Conservation (phyloP, 805 yeast species). For the Cyberlindnera nakhonratchasimensis region DNA sequence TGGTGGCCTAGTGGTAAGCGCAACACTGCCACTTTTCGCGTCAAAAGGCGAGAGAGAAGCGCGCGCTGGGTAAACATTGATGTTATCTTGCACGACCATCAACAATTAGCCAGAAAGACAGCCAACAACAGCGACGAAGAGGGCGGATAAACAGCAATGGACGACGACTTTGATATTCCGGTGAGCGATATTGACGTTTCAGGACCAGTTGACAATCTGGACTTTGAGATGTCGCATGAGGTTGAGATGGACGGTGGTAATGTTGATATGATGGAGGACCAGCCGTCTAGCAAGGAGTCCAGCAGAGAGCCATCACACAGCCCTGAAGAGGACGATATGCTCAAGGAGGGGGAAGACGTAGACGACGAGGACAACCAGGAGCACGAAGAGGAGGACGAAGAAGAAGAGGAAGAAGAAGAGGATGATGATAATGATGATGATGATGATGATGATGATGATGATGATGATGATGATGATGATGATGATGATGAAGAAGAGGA, state of each 20-base stretch:
- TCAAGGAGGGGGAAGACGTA: neutral
- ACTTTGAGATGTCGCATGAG: neutral
- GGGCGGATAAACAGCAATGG: neutral
- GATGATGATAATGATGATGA: neutral
- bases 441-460: too few species aligned
- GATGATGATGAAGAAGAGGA: neutral
- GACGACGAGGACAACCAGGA: neutral
- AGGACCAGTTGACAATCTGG: neutral
- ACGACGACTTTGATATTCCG: too few species aligned
- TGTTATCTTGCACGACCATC: neutral
- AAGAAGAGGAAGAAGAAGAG: slow-evolving; percentile 2
- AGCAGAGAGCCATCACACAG: too few species aligned
- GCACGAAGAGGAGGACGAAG: neutral
- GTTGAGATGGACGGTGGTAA: neutral
- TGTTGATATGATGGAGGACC: neutral
- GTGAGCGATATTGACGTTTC: too few species aligned
- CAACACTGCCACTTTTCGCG: too few species aligned
- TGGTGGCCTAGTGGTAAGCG: slow-evolving; percentile 2
- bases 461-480: neutral
- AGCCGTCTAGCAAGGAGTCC: neutral
- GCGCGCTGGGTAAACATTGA: neutral
- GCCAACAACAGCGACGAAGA: neutral
- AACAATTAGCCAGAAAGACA: neutral
- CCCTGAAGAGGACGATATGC: neutral
- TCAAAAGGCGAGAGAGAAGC: too few species aligned